phyloP scores from a whole-genome alignment of 495 filamentous ascomycete species.

The Gamarada debralockiae region DNA sequence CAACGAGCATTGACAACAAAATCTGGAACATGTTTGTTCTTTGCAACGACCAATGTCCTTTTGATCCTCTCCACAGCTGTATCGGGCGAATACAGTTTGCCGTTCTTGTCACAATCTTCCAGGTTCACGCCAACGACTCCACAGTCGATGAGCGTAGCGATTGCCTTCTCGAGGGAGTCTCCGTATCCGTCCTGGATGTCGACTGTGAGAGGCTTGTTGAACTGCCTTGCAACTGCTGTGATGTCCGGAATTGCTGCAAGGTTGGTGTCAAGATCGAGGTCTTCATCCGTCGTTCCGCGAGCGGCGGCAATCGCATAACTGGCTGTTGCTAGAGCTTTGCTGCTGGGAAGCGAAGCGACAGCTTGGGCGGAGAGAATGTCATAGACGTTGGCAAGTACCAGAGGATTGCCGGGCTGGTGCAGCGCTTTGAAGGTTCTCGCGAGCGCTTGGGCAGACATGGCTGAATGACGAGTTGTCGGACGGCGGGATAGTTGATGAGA shows the following conservation, averaged over 20 bases:
- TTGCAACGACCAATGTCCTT: conserved; percentile 24
- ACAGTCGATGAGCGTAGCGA: conserved; percentile 33
- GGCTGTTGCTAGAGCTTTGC: conserved; percentile 47
- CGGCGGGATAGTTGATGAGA: no score
- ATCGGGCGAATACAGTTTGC: conserved; percentile 26
- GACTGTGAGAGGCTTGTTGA: conserved; percentile 37
- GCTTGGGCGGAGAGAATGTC: conserved; percentile 41
- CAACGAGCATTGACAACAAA: conserved; percentile 43
- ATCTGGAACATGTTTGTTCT: conserved; percentile 32
- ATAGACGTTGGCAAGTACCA: conserved; percentile 50
- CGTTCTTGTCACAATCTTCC: conserved; percentile 40
- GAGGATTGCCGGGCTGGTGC: conserved; percentile 34
- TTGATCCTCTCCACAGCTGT: conserved; percentile 37
- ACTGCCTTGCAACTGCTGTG: conserved; percentile 15
- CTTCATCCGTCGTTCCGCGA: conserved; percentile 37
- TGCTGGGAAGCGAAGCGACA: conserved; percentile 35
- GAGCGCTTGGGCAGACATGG: not conserved
- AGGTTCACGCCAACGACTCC: conserved; percentile 48
- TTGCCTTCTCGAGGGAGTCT: conserved; percentile 33
- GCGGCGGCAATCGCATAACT: conserved; percentile 46
- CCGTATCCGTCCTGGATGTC: conserved; percentile 52
- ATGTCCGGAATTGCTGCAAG: conserved; percentile 25
- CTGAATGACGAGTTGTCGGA: no score
- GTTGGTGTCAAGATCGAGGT: conserved; percentile 35
- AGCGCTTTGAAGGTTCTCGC: not conserved